Conservation (phyloP, 306 rosid genomes). For the Carpinus fangiana region DNA sequence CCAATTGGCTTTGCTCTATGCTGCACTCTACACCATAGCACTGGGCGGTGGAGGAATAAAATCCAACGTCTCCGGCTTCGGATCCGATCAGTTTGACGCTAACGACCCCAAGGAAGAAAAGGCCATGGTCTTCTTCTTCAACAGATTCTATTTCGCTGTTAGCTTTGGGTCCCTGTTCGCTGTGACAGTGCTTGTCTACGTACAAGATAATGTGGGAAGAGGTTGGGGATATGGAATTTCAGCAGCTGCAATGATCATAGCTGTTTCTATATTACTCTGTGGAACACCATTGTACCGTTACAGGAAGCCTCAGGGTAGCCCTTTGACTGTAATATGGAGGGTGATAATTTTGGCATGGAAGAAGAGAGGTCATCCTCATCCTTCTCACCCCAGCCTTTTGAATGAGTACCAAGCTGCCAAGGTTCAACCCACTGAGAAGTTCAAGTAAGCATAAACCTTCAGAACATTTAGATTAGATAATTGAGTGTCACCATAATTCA, state of each 20-base stretch:
- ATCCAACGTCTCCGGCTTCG: constrained; percentile 88
- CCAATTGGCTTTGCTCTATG: constrained; percentile 65
- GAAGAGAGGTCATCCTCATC: constrained; percentile 51
- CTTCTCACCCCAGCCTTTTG: constrained; percentile 63
- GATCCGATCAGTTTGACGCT: constrained; percentile 73
- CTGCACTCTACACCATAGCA: constrained; percentile 73
- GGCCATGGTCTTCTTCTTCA: constrained; percentile 91
- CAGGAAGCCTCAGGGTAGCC: constrained; percentile 83
- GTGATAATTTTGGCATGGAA: constrained; percentile 87
- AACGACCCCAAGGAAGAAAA: constrained; percentile 75
- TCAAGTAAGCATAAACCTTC: constrained; percentile 47
- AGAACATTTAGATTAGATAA: background rate
- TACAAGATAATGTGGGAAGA: constrained; percentile 86
- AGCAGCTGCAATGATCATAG: constrained; percentile 70
- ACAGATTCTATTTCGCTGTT: constrained; percentile 81
- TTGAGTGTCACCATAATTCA: background rate
- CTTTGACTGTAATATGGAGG: constrained; percentile 78
- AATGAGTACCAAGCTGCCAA: constrained; percentile 61
- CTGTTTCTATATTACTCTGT: constrained; percentile 48
- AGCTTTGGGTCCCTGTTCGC: constrained; percentile 83
- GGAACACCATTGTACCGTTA: constrained; percentile 71
- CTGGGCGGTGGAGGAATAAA: constrained; percentile 90
- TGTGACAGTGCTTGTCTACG: constrained; percentile 73
- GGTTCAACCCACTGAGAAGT: constrained; percentile 59
- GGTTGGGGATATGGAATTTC: constrained; percentile 90